Evolutionary conservation across 768 basidiomycete species (phyloP).

Genomic region (Leccinum disarticulatum): DNA sequence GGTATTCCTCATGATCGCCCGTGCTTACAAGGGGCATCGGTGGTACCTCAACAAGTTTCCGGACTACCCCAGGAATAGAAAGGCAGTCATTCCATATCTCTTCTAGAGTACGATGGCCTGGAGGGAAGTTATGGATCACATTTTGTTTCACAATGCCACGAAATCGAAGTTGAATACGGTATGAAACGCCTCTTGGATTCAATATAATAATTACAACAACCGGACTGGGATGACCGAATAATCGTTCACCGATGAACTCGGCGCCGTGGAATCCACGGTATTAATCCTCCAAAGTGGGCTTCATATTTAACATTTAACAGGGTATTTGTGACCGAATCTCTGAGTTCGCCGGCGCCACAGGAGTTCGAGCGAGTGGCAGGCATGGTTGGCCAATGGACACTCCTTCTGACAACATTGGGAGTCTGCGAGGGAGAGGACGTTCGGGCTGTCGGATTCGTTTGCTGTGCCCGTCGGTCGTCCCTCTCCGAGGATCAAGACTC

Average conservation of each 20-base stretch:
- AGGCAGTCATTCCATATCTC: slow-evolving; percentile 77
- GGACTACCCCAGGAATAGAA: slow-evolving; percentile 79
- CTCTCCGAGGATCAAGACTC: neutral
- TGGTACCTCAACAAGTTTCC: slow-evolving; percentile 85
- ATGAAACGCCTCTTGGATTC: neutral
- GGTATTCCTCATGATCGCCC: slow-evolving; percentile 90
- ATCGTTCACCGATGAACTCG: neutral
- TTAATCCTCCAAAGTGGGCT: neutral
- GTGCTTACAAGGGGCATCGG: slow-evolving; percentile 75
- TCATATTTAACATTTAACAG: neutral
- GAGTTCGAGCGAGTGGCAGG: neutral
- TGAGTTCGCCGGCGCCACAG: neutral
- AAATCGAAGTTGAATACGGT: neutral
- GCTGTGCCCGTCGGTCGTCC: neutral
- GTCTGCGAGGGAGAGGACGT: too few species aligned
- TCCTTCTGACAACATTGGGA: neutral
- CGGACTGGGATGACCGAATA: neutral
- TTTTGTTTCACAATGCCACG: neutral
- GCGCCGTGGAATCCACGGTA: neutral
- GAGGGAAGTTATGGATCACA: neutral
- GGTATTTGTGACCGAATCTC: neutral
- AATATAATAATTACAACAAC: neutral
- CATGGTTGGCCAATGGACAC: neutral
- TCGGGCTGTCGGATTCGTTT: neutral
- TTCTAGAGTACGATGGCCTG: slow-evolving; percentile 37